Evolutionary conservation across 208 protist species (phyloP), one percentile per base, ranked within the genome.

Genomic region (Blechomonas ayalai): DNA sequence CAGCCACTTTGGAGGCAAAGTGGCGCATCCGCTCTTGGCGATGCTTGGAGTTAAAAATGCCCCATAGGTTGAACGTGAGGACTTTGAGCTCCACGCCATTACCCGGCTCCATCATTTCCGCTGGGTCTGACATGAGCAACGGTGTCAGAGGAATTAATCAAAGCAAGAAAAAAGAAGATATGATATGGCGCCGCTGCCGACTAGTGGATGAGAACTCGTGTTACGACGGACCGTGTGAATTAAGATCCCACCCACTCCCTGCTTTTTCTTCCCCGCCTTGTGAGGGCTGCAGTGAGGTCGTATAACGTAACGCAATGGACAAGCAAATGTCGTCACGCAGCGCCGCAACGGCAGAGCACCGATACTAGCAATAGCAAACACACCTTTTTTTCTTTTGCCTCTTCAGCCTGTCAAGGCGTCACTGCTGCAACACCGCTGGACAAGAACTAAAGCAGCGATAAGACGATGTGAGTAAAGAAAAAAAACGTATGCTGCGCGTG

Each of bases 21-120:
- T 58, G 60, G 9, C 37, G 45, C 84, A 93, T 93, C 38, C 84
- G 80, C 1, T 52, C 73, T 31, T 63, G 39, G 12, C 78, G 77
- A 51, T 82, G 60, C 54, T 80, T 85, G 0, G 84, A 84, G 62
- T 90, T 93, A 52, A 93, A 93, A 33, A 93, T 93, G n/a, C 84
- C 84, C 81, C 84, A 93, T 12, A 93, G 46, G 43, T 93, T 93
- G 49, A 77, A 90, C 8, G 72, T 90, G 18, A 85, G 60, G 32
- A 93, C 84, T 6, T 71, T 78, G 33, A 92, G 51, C 13, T 60
- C 54, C 10, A 49, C 43, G 7, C 43, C 3, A 24, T 51, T 37
- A 4, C 26, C 29, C 4, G 36, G 27, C 18, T 42, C 26, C 58
- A 50, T 53, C 18, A 12, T 52, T 39, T 47, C 2, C 7, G n/a